Evolutionary conservation across 2,329 filamentous ascomycete species (phyloP).

Genomic region (Hymenoscyphus fructigenus): DNA sequence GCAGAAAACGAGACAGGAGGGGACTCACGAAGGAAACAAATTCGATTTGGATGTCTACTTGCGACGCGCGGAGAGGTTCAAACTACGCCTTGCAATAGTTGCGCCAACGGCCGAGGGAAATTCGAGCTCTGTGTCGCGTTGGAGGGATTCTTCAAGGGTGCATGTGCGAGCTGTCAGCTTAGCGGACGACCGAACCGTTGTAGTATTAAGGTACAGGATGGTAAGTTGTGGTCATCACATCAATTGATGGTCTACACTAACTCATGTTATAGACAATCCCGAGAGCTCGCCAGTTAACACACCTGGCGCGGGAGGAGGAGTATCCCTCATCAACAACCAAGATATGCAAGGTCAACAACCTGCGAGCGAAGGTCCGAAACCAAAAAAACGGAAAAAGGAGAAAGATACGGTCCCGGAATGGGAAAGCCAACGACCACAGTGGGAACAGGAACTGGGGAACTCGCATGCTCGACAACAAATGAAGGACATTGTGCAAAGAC

Average conservation of each 20-base stretch:
- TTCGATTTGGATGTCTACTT: slow-evolving; percentile 36
- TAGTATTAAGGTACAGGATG: slow-evolving; percentile 35
- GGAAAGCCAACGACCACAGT: slow-evolving; percentile 32
- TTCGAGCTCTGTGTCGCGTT: slow-evolving; percentile 35
- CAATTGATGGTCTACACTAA: slow-evolving; percentile 8
- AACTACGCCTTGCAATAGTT: slow-evolving; percentile 30
- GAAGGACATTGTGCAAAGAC: slow-evolving; percentile 26
- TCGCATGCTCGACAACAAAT: slow-evolving; percentile 27
- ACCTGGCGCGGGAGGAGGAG: slow-evolving; percentile 11
- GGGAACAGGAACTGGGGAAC: slow-evolving; percentile 31
- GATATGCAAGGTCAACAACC: slow-evolving; percentile 7
- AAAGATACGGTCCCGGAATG: slow-evolving; percentile 25
- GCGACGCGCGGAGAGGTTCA: slow-evolving; percentile 34
- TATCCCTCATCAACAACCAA: slow-evolving; percentile 14
- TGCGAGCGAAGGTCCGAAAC: slow-evolving; percentile 15
- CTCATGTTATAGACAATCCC: slow-evolving; percentile 10
- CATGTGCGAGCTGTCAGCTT: slow-evolving; percentile 36
- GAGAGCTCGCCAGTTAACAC: slow-evolving; percentile 23
- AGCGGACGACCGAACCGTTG: slow-evolving; percentile 36
- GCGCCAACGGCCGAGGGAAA: slow-evolving; percentile 36
- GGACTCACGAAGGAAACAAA: slow-evolving; percentile 36
- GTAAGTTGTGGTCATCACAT: slow-evolving; percentile 23
- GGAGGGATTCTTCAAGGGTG: slow-evolving; percentile 37
- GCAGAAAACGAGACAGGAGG: slow-evolving; percentile 36
- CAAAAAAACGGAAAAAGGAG: slow-evolving; percentile 26